Percentiles rank a stretch among this genome's conserved stretches.
Conservation (phyloP, 108 stramenopile genomes). For the Aurantiochytrium sp. region DNA sequence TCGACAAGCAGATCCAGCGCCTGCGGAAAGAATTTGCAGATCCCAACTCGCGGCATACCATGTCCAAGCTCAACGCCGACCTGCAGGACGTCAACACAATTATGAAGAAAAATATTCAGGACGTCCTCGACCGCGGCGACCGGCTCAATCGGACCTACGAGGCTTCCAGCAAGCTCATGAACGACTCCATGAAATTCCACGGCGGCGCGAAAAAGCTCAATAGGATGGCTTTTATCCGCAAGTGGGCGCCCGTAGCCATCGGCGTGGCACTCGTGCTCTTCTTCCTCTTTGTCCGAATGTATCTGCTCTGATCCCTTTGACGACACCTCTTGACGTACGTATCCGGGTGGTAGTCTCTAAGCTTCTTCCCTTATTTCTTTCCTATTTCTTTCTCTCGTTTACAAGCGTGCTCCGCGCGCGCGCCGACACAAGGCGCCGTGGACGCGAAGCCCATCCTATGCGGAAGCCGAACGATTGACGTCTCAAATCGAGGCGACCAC, state of each 20-base stretch:
- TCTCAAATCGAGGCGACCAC: background rate
- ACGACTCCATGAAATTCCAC: background rate
- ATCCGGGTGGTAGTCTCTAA: too few species aligned
- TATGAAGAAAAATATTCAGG: slow-evolving; percentile 80
- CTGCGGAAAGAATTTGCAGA: slow-evolving; percentile 86
- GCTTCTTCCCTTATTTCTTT: too few species aligned
- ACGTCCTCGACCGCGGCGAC: slow-evolving; percentile 53
- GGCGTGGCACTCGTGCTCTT: background rate
- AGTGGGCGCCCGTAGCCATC: slow-evolving; percentile 28
- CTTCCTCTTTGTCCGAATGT: background rate
- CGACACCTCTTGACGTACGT: too few species aligned
- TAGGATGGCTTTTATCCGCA: slow-evolving; percentile 13
- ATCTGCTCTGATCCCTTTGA: background rate
- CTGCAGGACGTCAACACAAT: slow-evolving; percentile 90
- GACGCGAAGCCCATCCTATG: too few species aligned
- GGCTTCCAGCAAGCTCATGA: background rate
- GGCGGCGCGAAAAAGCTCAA: slow-evolving; percentile 24
- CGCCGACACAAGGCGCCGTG: too few species aligned
- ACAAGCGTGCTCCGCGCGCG: too few species aligned
- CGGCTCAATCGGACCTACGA: slow-evolving; percentile 36
- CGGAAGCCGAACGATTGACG: background rate
- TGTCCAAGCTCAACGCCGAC: slow-evolving; percentile 85
- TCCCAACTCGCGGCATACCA: slow-evolving; percentile 69
- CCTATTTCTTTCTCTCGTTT: too few species aligned
- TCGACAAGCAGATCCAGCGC: slow-evolving; percentile 83